These are phyloP conservation scores for Brassica rapa DNA, from an alignment of 345 rosid species.

Conservation along the genomic window DNA sequence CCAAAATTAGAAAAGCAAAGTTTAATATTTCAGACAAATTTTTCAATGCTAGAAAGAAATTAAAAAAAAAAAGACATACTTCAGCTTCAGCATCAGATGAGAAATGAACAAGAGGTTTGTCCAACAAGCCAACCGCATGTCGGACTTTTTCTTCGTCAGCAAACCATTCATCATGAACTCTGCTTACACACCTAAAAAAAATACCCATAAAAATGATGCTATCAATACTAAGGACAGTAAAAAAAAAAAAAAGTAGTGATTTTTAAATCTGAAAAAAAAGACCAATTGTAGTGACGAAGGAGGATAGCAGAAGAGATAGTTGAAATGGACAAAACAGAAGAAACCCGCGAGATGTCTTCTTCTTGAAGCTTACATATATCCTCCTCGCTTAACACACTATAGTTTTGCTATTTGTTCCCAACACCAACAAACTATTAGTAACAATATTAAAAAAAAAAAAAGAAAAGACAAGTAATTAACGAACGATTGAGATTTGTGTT, in stretches of 20 bases:
- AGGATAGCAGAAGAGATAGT: slow-evolving; percentile 52
- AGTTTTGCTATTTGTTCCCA: slow-evolving; percentile 48
- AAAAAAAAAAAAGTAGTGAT: background rate
- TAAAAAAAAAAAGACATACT: slow-evolving; percentile 39
- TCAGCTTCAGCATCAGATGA: slow-evolving; percentile 43
- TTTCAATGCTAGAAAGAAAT: background rate
- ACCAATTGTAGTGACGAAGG: slow-evolving; percentile 76
- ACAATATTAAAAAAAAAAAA: background rate
- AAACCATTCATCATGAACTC: slow-evolving; percentile 92
- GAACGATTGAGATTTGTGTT: background rate
- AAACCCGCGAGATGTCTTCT: slow-evolving; percentile 60
- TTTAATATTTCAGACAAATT: background rate
- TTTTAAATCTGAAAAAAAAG: background rate
- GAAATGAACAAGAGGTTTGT: slow-evolving; percentile 50
- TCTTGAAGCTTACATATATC: slow-evolving; percentile 71
- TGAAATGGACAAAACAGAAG: slow-evolving; percentile 70
- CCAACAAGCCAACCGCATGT: slow-evolving; percentile 68
- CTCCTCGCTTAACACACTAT: slow-evolving; percentile 61
- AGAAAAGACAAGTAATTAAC: background rate
- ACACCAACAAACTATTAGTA: no score
- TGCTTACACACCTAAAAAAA: slow-evolving; percentile 66
- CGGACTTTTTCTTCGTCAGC: slow-evolving; percentile 77
- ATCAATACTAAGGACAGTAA: background rate
- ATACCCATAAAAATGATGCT: background rate
- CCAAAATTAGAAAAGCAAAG: background rate